phyloP scores from a whole-genome alignment of 257 asterid species.

The Buddleja alternifolia region DNA sequence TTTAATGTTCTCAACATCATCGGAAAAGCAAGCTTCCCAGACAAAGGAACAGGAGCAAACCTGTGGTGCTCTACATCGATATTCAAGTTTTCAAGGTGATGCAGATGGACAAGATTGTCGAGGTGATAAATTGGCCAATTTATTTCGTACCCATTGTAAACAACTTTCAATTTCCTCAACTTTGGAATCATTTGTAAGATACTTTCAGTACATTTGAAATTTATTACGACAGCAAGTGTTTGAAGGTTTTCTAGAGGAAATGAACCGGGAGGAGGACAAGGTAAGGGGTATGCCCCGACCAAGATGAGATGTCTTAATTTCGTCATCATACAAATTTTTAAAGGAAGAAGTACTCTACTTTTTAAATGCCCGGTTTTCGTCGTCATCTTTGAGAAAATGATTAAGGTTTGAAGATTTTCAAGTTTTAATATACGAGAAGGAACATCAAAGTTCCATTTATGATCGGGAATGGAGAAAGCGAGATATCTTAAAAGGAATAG shows the following conservation, averaged over 20 bases:
- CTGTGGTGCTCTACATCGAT: neutral
- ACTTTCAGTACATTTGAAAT: neutral
- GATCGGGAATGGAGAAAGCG: neutral
- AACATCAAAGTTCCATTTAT: too few species aligned
- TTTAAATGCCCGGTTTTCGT: too few species aligned
- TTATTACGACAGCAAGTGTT: neutral
- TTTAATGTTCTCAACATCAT: constrained; percentile 3
- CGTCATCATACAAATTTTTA: neutral
- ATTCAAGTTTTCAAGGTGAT: constrained; percentile 7
- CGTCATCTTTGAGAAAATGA: too few species aligned
- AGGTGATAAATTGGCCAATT: neutral
- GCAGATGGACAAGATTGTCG: constrained; percentile 1
- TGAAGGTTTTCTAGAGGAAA: neutral
- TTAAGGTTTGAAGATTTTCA: neutral
- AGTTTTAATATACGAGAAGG: too few species aligned
- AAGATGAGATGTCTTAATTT: constrained; percentile 9
- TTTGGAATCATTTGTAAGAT: neutral
- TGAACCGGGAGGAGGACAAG: neutral
- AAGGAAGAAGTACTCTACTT: neutral
- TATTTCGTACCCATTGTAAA: neutral
- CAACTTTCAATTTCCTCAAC: neutral
- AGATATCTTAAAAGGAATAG: neutral
- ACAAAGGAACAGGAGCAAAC: neutral
- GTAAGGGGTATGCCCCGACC: too few species aligned
- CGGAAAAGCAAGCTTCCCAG: neutral